These are phyloP conservation scores for Phytophthora citrophthora DNA, from an alignment of 352 stramenopile species.

Conservation along the genomic window DNA sequence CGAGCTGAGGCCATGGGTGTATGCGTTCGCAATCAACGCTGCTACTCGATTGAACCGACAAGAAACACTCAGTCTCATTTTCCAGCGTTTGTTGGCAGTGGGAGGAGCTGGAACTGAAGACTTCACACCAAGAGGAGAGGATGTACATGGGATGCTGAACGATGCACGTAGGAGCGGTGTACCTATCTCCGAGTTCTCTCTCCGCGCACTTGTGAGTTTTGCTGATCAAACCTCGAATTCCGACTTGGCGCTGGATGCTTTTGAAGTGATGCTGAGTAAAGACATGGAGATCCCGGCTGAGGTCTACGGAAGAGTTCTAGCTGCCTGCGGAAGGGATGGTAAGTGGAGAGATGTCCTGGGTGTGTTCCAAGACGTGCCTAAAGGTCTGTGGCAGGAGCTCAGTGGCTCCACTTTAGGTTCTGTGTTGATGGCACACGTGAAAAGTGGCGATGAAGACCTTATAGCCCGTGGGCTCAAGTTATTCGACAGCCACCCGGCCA, in stretches of 20 bases:
- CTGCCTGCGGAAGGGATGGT: constrained; percentile 12
- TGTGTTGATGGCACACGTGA: constrained; percentile 13
- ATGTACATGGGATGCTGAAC: constrained; percentile 7
- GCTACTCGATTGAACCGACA: constrained; percentile 66
- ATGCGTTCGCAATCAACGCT: constrained; percentile 67
- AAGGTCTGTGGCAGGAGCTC: constrained; percentile 2
- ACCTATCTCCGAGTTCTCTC: constrained; percentile 9
- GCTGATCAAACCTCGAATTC: constrained; percentile 12
- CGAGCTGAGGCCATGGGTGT: constrained; percentile 67
- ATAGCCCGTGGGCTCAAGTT: constrained; percentile 3
- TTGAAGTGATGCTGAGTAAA: constrained; percentile 4
- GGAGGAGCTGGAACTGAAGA: not conserved
- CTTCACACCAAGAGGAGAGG: not conserved
- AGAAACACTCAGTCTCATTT: constrained; percentile 62
- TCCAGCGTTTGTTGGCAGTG: not conserved
- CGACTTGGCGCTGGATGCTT: constrained; percentile 14
- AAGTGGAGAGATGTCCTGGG: constrained; percentile 12
- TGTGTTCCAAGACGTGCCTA: constrained; percentile 14
- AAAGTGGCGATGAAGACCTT: constrained; percentile 4
- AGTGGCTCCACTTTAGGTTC: constrained; percentile 7
- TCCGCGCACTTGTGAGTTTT: constrained; percentile 22
- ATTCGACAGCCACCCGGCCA: constrained; percentile 7
- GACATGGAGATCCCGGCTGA: constrained; percentile 2
- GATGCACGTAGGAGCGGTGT: not conserved
- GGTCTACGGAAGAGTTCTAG: constrained; percentile 15